Percentiles rank a stretch among this genome's conserved stretches.
Evolutionary conservation across 2,329 filamentous ascomycete genomes (phyloP).

Genomic region (Geosmithia morbida): DNA sequence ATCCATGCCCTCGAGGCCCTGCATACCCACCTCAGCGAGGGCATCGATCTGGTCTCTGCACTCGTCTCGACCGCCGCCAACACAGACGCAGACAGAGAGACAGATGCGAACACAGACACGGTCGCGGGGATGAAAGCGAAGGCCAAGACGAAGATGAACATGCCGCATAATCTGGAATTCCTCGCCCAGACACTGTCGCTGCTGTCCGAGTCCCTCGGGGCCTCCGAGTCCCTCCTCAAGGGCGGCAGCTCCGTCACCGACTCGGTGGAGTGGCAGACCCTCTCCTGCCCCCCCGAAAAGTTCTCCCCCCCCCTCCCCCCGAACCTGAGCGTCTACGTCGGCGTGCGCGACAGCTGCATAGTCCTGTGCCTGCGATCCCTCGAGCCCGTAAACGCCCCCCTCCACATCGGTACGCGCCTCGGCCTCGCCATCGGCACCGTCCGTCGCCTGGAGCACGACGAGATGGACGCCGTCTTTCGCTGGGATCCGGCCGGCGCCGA

Average conservation of each 20-base stretch:
- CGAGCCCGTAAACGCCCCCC: constrained; percentile 48
- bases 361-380: constrained; percentile 57
- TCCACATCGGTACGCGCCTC: constrained; percentile 50
- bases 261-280: constrained; percentile 24
- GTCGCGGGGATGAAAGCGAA: too few species aligned
- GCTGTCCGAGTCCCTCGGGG: constrained; percentile 36
- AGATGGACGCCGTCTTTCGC: constrained; percentile 62
- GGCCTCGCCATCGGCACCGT: constrained; percentile 54
- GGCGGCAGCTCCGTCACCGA: constrained; percentile 30
- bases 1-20: constrained; percentile 59
- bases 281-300: constrained; percentile 26
- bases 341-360: constrained; percentile 54
- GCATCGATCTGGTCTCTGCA: constrained; percentile 70
- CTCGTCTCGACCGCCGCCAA: constrained; percentile 27
- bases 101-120: too few species aligned
- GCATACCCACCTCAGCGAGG: constrained; percentile 65
- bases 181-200: constrained; percentile 41
- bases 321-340: constrained; percentile 60
- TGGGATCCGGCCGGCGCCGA: constrained; percentile 29
- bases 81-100: too few species aligned
- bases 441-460: constrained; percentile 57
- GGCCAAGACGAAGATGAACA: too few species aligned
- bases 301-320: constrained; percentile 32
- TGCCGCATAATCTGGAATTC: constrained; percentile 40
- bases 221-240: constrained; percentile 38